Conservation (phyloP, 257 asterid genomes). For the Solanum sejunctum region DNA sequence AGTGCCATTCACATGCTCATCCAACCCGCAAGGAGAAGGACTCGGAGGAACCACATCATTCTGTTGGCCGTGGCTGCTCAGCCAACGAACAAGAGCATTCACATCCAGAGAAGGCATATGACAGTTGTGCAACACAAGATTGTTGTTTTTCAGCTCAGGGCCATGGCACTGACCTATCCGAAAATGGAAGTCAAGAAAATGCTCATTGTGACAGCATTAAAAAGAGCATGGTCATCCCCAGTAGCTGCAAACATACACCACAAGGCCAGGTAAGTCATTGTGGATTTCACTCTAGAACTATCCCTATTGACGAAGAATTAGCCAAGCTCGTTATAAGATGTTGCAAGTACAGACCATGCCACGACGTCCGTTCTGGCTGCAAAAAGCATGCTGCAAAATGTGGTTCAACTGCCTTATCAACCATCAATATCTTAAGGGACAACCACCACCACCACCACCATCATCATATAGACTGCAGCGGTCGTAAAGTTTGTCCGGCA, state of each 20-base stretch:
- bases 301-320: not conserved
- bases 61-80: not conserved
- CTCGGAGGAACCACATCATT: constrained; percentile 1
- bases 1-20: not conserved
- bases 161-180: not conserved
- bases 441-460: not conserved
- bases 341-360: constrained; percentile 8
- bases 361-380: not conserved
- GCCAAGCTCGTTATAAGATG: constrained; percentile 1
- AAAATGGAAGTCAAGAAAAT: not conserved
- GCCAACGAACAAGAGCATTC: not conserved
- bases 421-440: not conserved
- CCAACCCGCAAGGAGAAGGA: not conserved
- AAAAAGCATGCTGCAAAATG: not conserved
- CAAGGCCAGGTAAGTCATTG: not conserved
- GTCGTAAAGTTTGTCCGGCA: not conserved
- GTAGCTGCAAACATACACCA: not conserved
- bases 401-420: not conserved
- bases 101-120: not conserved
- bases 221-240: not conserved
- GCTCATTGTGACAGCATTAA: not conserved
- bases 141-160: not conserved
- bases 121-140: not conserved
- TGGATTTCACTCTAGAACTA: not conserved
- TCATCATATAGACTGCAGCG: not conserved